Conservation (phyloP, 768 basidiomycete genomes). For the Suillus ampliporus region DNA sequence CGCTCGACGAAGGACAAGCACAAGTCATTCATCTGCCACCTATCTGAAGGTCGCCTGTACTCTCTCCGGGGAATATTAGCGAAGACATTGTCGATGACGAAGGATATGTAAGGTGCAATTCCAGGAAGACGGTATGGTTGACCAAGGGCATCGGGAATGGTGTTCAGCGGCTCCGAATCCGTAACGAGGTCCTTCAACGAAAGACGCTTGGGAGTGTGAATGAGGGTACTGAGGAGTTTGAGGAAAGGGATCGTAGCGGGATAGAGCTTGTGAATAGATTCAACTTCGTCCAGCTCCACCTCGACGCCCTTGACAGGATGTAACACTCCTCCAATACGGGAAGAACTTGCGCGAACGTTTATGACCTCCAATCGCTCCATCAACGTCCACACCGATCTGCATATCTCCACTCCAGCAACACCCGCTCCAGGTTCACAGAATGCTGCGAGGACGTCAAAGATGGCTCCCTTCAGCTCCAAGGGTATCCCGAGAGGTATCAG, state of each 20-base stretch:
- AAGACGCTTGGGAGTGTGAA: constrained; percentile 82
- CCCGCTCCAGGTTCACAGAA: constrained; percentile 87
- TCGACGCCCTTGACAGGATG: constrained; percentile 79
- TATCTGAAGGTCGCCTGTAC: constrained; percentile 74
- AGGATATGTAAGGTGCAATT: constrained; percentile 80
- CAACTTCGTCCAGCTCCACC: constrained; percentile 87
- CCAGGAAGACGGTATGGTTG: constrained; percentile 82
- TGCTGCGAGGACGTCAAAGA: constrained; percentile 80
- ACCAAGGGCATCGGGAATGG: constrained; percentile 81
- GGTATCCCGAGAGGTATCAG: constrained; percentile 84
- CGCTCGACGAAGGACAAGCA: constrained; percentile 88
- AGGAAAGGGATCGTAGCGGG: constrained; percentile 91
- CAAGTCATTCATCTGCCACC: constrained; percentile 87
- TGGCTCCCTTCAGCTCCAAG: constrained; percentile 86
- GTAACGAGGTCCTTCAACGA: constrained; percentile 62
- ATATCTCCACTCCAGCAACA: constrained; percentile 73
- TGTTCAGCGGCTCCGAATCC: constrained; percentile 67
- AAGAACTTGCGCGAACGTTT: constrained; percentile 60
- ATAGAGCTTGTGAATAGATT: constrained; percentile 77
- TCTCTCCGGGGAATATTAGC: constrained; percentile 76
- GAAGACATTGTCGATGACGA: constrained; percentile 91
- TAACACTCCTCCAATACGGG: constrained; percentile 37
- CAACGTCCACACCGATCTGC: constrained; percentile 79
- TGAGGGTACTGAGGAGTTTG: constrained; percentile 76
- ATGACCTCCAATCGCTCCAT: constrained; percentile 88